Evolutionary conservation across 2,329 filamentous ascomycete species (phyloP), one percentile per base, ranked within the genome.

Genomic region (Aureobasidium sp.): DNA sequence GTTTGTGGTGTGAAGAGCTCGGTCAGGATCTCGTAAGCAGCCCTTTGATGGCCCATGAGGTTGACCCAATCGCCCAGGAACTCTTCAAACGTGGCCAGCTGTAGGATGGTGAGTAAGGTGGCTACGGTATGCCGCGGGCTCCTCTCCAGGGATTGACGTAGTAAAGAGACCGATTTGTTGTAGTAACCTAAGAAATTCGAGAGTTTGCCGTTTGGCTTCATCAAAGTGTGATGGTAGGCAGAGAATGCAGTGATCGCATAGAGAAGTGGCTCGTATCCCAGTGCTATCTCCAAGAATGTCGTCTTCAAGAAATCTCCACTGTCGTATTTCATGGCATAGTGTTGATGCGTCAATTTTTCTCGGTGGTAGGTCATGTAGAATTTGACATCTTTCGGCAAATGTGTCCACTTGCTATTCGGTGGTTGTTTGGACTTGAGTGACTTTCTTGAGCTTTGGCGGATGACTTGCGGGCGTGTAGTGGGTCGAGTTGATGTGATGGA

Each of bases 21-120:
- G 1, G 82, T 88, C 49, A 97, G 78, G 68, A 97, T 87, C 65
- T 90, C 85, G 70, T 89, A 85, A 0, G 94, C 94, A 12, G 93
- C 94, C 71, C 88, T 91, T 72, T 97, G 92, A 72, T 97, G 94
- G 25, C 91, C 90, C 75, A 94, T 87, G 17, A 97, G 80, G 69
- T 95, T 97, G 59, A 95, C 85, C 91, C 91, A 97, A 72, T 99
- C 94, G 14, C 94, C 94, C 49, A 97, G 81, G 69, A 91, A 95
- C 76, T 97, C 94, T 91, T 99, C 94, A 62, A 97, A 94, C 3
- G 90, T 95, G 61, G 92, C 91, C 55, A 97, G 82, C 70, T 97
- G 92, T 45, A 99, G 77, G 22, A 97, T 92, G 0, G 93, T 95
- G 64, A 97, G 74, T 36, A 97, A 79, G 0, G 88, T 96, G 7